Evolutionary conservation across 2,329 filamentous ascomycete genomes (phyloP), one percentile per base, ranked within the genome.

Genomic region (Ophiostoma novo-ulmi): DNA sequence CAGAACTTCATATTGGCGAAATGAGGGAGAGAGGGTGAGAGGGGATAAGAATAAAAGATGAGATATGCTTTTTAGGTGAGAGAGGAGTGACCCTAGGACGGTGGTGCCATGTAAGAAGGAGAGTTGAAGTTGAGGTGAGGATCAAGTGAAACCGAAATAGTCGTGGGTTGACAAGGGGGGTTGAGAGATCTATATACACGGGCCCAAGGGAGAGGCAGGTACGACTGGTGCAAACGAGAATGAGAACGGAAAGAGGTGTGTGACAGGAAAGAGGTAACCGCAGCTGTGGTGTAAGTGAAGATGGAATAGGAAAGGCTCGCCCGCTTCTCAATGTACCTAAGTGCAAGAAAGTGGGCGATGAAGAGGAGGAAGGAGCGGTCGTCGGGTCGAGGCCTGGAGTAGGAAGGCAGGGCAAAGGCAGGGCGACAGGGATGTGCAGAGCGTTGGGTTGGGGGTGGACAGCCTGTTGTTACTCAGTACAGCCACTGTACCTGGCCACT

Each of bases 1-100:
- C 39, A 73, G 70, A 74, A 63, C 71, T 74, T 74, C 73, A 74
- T 74, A 26, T 14, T 17, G 55, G 55, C 14, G 38, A 4, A n/a
- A 6, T 26, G 17, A 26, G 52, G n/a, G n/a, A 14, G 20, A 68
- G 63, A 13, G 20, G n/a, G 22, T 2, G 39, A 20, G 26, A 31
- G n/a, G 22, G 22, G 39, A 17, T 58, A 26, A 58, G 52, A 58
- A 26, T 22, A 58, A 0, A 26, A 58, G 22, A 20, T 64, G 61
- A 64, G 17, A 36, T 31, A 31, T 10, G 61, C n/a, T 39, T 64
- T 20, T 17, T 38, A 65, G 63, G 48, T 26, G 52, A 44, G 52
- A 58, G 52, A 58, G 44, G 44, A 41, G 39, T 26, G 22, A n/a
- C 22, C 14, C 13, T 63, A 63, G 26, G 48, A 41, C 31, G 58